A percentile compares a stretch with the other conserved stretches of the same genome.
These are phyloP conservation scores for Penstemon barbatus DNA, from an alignment of 257 asterid species.

Conservation along the genomic window DNA sequence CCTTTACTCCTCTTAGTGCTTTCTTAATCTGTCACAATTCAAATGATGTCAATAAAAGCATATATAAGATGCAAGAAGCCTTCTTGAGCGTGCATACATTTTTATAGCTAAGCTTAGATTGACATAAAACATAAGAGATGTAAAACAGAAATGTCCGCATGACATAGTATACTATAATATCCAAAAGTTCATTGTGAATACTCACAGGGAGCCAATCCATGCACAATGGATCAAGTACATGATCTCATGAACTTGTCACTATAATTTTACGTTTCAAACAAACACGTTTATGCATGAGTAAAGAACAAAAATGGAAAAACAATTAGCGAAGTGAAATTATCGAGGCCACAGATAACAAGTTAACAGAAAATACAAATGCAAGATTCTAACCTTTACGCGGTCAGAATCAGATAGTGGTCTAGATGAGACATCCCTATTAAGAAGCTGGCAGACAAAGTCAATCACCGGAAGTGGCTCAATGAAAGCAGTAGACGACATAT, in stretches of 20 bases:
- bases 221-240: too few relatives aligned
- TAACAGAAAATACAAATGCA: background rate
- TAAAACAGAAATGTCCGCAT: background rate
- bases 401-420: conserved; percentile 91
- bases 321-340: too few relatives aligned
- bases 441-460: conserved; percentile 82
- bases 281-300: too few relatives aligned
- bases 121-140: conserved; percentile 9
- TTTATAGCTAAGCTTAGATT: background rate
- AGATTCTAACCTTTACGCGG: conserved; percentile 72
- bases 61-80: too few relatives aligned
- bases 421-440: conserved; percentile 69
- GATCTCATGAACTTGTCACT: too few relatives aligned
- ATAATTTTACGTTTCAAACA: too few relatives aligned
- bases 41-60: background rate
- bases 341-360: too few relatives aligned
- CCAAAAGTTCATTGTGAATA: too few relatives aligned
- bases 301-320: too few relatives aligned
- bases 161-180: background rate
- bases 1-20: conserved; percentile 90
- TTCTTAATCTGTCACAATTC: conserved; percentile 64
- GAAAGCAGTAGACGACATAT: conserved; percentile 97
- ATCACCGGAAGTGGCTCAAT: conserved; percentile 93
- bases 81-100: background rate
- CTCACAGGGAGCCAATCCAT: too few relatives aligned